Conservation (phyloP, 2,329 filamentous ascomycete species). For the Lomentospora prolificans region DNA sequence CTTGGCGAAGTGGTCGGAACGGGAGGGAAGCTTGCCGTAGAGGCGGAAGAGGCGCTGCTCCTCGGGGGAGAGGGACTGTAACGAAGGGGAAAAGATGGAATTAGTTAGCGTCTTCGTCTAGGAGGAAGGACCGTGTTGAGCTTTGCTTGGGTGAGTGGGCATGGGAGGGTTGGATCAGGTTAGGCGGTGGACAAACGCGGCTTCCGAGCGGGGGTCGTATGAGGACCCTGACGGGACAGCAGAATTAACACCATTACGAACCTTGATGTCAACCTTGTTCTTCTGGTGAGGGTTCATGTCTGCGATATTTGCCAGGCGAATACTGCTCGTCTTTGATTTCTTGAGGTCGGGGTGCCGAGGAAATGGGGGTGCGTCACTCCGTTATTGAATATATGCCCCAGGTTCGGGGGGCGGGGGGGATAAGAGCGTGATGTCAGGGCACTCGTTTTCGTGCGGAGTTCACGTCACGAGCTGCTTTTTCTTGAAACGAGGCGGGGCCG, state of each 20-base stretch:
- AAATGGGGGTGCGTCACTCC: not conserved
- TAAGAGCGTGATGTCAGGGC: too few species aligned
- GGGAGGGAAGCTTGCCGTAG: slow-evolving; percentile 95
- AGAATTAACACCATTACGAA: slow-evolving; percentile 37
- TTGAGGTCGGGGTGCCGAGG: not conserved
- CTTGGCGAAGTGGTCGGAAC: slow-evolving; percentile 93
- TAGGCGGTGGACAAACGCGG: not conserved
- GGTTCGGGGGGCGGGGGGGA: too few species aligned
- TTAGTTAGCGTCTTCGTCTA: slow-evolving; percentile 2
- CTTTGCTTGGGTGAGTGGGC: not conserved
- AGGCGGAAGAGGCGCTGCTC: slow-evolving; percentile 95
- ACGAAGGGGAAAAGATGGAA: slow-evolving; percentile 10
- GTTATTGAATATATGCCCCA: too few species aligned
- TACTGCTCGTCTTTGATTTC: not conserved
- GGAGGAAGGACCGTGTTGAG: not conserved
- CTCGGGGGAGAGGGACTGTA: slow-evolving; percentile 79
- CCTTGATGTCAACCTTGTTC: slow-evolving; percentile 95
- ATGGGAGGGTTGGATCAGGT: not conserved
- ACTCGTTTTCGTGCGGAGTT: too few species aligned
- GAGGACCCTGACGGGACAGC: not conserved
- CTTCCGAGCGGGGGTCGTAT: not conserved
- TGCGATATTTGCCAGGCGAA: not conserved
- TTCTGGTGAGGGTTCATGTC: slow-evolving; percentile 93
- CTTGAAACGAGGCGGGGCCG: too few species aligned
- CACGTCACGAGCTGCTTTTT: too few species aligned